Evolutionary conservation across 2,329 filamentous ascomycete species (phyloP), one percentile per base, ranked within the genome.

Genomic region (Paecilomyces fulvus): DNA sequence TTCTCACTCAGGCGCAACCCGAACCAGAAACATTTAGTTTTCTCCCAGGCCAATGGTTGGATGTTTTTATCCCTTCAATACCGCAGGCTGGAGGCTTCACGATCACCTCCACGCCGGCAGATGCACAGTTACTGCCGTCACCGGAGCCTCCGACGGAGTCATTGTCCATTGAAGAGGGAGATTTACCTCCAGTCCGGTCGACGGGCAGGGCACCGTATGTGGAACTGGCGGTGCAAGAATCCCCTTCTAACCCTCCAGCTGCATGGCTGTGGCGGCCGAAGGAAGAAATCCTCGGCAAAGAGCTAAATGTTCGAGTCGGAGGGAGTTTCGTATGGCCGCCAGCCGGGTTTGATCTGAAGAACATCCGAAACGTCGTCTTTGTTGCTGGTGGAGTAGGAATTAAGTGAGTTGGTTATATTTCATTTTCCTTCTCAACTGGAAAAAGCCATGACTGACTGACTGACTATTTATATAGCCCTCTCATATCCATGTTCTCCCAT

Each of bases 31-130:
- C 65, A 58, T 67, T 73, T 49, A 70, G 88, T 80, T 95, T 94
- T 73, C 79, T 85, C 5, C 84, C 91, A 4, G 91, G 91, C 55
- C 91, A 95, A 77, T 96, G 90, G 89, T 80, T 96, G 56, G 91
- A 96, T 69, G 85, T 90, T 6, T 86, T 88, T 69, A 81, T 90
- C 54, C 90, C 91, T 1, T 77, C 76, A 37, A 74, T 89, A 49
- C 65, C 80, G 49, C 84, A 87, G 68, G 85, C 89, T 3, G 91
- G 91, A 31, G 91, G 91, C 57, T 96, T 95, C 77, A 95, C 90
- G 48, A 88, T 95, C 61, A 92, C 90, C 6, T 94, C 89, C 1
- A 76, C 87, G 0, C 90, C 90, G 0, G 80, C 79, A 48, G 74
- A 79, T 55, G 80, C 83, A 2, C 59, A 70, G 68, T 51, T 62